These are phyloP conservation scores for Rubus idaeus DNA, from an alignment of 306 rosid genomes.

Conservation along the genomic window DNA sequence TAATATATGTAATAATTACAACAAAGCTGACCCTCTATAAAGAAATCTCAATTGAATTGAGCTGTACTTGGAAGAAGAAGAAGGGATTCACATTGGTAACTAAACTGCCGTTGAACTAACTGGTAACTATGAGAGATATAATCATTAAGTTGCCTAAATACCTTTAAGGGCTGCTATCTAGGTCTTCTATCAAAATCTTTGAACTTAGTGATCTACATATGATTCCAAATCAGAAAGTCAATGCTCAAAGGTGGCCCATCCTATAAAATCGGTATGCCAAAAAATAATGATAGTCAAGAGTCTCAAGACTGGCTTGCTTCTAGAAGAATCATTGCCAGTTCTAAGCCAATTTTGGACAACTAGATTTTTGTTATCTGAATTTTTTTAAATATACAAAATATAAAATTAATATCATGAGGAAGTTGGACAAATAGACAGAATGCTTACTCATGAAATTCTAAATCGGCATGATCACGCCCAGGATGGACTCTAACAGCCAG, in stretches of 20 bases:
- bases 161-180: background rate
- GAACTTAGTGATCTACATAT: background rate
- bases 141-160: background rate
- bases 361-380: background rate
- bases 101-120: background rate
- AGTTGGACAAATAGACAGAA: slow-evolving; percentile 11
- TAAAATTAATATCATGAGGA: background rate
- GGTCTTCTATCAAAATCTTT: background rate
- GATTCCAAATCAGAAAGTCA: background rate
- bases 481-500: slow-evolving; percentile 70
- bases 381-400: background rate
- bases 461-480: slow-evolving; percentile 85
- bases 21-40: slow-evolving; percentile 8
- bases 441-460: slow-evolving; percentile 79
- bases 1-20: slow-evolving; percentile 16
- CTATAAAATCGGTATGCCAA: background rate
- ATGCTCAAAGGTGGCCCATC: background rate
- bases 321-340: background rate
- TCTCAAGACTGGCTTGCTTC: background rate
- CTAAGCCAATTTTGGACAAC: background rate
- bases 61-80: background rate
- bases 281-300: background rate
- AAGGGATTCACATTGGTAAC: background rate
- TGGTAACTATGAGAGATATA: background rate
- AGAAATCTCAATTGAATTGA: background rate